These are phyloP conservation scores for Hericium coralloides DNA, from an alignment of 768 basidiomycete genomes.

Conservation along the genomic window DNA sequence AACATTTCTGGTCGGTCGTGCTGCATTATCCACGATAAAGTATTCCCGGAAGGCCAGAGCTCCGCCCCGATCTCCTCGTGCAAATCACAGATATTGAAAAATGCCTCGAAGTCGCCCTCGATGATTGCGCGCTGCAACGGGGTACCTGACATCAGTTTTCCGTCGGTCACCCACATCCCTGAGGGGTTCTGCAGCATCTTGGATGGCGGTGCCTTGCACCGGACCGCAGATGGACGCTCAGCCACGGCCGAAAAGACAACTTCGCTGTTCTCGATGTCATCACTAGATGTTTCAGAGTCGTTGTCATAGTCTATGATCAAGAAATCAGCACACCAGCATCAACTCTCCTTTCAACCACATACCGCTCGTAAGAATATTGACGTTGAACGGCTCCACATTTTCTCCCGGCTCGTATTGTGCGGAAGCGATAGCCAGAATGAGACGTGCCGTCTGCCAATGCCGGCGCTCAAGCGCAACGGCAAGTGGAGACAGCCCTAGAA, in stretches of 20 bases:
- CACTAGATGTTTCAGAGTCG: constrained; percentile 21
- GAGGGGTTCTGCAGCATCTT: constrained; percentile 23
- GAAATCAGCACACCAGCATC: neutral
- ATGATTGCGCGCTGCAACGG: constrained; percentile 29
- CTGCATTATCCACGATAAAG: constrained; percentile 24
- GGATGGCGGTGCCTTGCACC: constrained; percentile 30
- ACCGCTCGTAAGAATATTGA: constrained; percentile 9
- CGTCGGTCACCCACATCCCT: neutral
- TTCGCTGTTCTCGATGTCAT: constrained; percentile 33
- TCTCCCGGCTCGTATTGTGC: constrained; percentile 42
- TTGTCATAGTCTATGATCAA: constrained; percentile 10
- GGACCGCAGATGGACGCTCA: constrained; percentile 34
- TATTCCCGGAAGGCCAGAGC: constrained; percentile 18
- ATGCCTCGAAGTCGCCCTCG: constrained; percentile 41
- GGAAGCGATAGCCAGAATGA: constrained; percentile 45
- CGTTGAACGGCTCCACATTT: constrained; percentile 19
- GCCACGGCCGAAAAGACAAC: constrained; percentile 47
- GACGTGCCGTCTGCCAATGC: constrained; percentile 48
- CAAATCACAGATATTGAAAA: constrained; percentile 38
- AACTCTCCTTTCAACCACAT: neutral
- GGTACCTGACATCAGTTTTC: constrained; percentile 5
- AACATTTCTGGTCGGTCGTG: constrained; percentile 41
- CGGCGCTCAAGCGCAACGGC: constrained; percentile 39
- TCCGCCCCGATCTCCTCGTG: constrained; percentile 27
- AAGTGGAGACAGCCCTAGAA: constrained; percentile 38